A percentile compares a stretch with the other conserved stretches of the same genome.
Evolutionary conservation across 2,329 filamentous ascomycete species (phyloP).

Genomic region (Rosellinia necatrix): DNA sequence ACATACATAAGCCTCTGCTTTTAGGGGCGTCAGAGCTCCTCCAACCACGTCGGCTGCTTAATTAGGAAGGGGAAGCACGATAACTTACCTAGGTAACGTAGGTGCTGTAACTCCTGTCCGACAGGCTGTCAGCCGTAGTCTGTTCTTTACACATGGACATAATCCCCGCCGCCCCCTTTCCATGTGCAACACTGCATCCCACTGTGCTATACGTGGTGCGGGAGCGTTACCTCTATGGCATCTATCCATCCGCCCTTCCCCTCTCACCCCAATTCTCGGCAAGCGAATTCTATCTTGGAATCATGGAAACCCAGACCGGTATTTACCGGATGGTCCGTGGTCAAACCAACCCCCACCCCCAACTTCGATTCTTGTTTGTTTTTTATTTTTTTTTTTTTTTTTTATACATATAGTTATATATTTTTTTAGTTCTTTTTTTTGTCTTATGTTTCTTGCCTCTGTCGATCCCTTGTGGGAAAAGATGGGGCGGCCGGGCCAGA

Average conservation of each 20-base stretch:
- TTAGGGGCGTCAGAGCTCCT: background rate
- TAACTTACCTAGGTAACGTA: too few relatives aligned
- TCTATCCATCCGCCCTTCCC: background rate
- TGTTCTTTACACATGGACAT: background rate
- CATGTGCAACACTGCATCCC: too few relatives aligned
- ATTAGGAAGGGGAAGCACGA: background rate
- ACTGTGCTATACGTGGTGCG: too few relatives aligned
- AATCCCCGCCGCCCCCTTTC: background rate
- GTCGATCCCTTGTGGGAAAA: constrained; percentile 5
- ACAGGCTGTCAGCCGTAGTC: too few relatives aligned
- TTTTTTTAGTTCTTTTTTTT: too few relatives aligned
- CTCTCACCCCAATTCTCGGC: background rate
- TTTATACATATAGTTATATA: too few relatives aligned
- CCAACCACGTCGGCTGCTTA: constrained; percentile 17
- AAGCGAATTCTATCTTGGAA: background rate
- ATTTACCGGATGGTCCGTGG: background rate
- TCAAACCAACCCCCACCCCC: background rate
- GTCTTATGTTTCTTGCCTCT: background rate
- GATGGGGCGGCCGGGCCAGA: constrained; percentile 13
- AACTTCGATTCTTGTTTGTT: background rate
- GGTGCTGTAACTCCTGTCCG: too few relatives aligned
- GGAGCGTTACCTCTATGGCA: too few relatives aligned
- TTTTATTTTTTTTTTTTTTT: too few relatives aligned
- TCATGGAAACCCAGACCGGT: background rate
- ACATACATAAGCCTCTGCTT: too few relatives aligned